Conservation (phyloP, 306 rosid species). For the Cicer bijugum region DNA sequence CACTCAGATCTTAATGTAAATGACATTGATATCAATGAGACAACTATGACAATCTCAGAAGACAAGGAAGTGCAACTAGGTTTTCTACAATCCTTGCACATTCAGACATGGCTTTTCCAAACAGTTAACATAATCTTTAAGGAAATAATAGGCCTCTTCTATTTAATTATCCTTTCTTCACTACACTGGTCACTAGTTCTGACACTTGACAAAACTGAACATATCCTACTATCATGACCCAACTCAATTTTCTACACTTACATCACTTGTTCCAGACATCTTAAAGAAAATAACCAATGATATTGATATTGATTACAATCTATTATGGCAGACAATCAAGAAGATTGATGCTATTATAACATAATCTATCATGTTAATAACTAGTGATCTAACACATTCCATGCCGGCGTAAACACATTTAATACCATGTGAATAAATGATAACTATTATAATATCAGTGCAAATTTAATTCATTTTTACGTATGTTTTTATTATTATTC, state of each 20-base stretch:
- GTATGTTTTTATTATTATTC: background rate
- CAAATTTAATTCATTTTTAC: background rate
- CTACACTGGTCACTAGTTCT: background rate
- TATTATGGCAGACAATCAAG: background rate
- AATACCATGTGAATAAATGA: background rate
- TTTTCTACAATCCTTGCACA: background rate
- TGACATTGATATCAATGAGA: background rate
- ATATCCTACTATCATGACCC: background rate
- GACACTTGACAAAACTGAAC: background rate
- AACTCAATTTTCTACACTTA: background rate
- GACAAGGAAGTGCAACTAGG: background rate
- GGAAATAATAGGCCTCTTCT: too few species aligned
- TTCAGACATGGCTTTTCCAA: background rate
- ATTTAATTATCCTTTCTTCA: background rate
- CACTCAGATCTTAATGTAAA: background rate
- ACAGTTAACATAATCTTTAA: background rate
- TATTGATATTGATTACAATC: background rate
- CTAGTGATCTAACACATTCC: background rate
- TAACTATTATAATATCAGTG: background rate
- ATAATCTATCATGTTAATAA: background rate
- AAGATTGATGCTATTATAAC: conserved; percentile 5
- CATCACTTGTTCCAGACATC: background rate
- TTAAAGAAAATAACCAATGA: background rate
- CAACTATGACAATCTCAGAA: background rate
- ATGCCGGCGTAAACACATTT: background rate